Evolutionary conservation across 2,329 filamentous ascomycete species (phyloP).

Genomic region (Alternaria incomplexa): DNA sequence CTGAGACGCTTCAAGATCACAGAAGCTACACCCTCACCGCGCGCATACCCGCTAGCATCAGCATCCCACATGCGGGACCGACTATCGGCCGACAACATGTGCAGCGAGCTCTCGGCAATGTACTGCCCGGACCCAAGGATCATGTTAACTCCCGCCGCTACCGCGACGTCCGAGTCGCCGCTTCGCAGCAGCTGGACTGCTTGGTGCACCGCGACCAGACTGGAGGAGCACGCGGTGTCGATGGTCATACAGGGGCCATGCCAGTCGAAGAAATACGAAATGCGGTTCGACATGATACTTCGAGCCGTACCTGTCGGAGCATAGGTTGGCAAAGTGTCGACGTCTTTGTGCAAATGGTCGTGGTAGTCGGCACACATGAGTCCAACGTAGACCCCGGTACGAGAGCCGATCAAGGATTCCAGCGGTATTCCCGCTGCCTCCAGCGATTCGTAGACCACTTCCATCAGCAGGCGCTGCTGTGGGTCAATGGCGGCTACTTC

Average conservation of each 20-base stretch:
- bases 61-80: slow-evolving; percentile 40
- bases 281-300: slow-evolving; percentile 36
- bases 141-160: slow-evolving; percentile 21
- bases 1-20: slow-evolving; percentile 60
- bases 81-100: slow-evolving; percentile 43
- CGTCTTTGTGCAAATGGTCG: not conserved
- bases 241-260: slow-evolving; percentile 46
- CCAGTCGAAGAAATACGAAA: slow-evolving; percentile 48
- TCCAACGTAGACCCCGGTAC: slow-evolving; percentile 37
- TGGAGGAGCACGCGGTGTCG: slow-evolving; percentile 49
- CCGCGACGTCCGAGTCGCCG: slow-evolving; percentile 21
- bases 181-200: slow-evolving; percentile 16
- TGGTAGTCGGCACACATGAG: slow-evolving; percentile 11
- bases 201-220: slow-evolving; percentile 36
- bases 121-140: not conserved
- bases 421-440: not conserved
- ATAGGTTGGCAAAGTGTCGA: not conserved
- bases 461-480: slow-evolving; percentile 42
- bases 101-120: slow-evolving; percentile 32
- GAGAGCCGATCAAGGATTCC: slow-evolving; percentile 27
- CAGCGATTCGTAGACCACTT: slow-evolving; percentile 42
- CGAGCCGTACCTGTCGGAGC: not conserved
- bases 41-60: slow-evolving; percentile 57
- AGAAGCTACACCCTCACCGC: slow-evolving; percentile 60
- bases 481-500: slow-evolving; percentile 41